Percentiles rank a stretch among this genome's conserved stretches.
Evolutionary conservation across 2,329 filamentous ascomycete species (phyloP).

Genomic region (Nannizziopsis barbatae): DNA sequence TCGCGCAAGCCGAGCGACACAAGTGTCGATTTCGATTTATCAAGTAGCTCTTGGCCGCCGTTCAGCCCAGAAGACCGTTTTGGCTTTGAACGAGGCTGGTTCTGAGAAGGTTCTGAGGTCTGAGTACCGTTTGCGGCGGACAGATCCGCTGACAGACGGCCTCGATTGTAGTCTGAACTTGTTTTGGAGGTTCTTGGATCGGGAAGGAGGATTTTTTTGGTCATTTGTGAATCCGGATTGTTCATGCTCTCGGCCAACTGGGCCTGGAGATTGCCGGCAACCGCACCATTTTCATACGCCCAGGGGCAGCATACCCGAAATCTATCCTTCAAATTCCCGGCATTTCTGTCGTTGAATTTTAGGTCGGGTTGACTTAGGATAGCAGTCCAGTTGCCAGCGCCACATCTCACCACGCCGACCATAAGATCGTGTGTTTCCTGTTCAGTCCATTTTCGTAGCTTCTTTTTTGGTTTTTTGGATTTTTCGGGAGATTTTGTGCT

Average conservation of each 20-base stretch:
- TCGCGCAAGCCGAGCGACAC: slow-evolving; percentile 39
- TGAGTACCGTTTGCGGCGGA: slow-evolving; percentile 1
- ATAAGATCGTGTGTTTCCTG: slow-evolving; percentile 49
- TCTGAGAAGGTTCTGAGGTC: background rate
- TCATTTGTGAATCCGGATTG: slow-evolving; percentile 3
- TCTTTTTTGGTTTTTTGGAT: slow-evolving; percentile 38
- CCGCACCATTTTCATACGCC: slow-evolving; percentile 33
- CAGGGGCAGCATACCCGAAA: slow-evolving; percentile 47
- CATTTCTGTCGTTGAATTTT: slow-evolving; percentile 47
- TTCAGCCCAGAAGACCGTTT: slow-evolving; percentile 14
- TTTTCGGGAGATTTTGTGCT: background rate
- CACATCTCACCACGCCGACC: slow-evolving; percentile 48
- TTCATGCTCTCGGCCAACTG: slow-evolving; percentile 11
- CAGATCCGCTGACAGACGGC: background rate
- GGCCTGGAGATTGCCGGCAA: slow-evolving; percentile 27
- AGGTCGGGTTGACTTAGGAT: slow-evolving; percentile 49
- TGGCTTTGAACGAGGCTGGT: background rate
- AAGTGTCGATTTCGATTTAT: slow-evolving; percentile 25
- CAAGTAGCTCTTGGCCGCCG: slow-evolving; percentile 23
- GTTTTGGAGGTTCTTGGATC: slow-evolving; percentile 19
- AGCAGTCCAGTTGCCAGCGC: slow-evolving; percentile 54
- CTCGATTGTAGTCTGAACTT: slow-evolving; percentile 6
- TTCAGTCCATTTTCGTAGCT: slow-evolving; percentile 46
- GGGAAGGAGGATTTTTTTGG: slow-evolving; percentile 15
- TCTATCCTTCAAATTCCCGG: slow-evolving; percentile 52